phyloP scores from a whole-genome alignment of 169 alveolate species.

The Sarcocystis neurona region DNA sequence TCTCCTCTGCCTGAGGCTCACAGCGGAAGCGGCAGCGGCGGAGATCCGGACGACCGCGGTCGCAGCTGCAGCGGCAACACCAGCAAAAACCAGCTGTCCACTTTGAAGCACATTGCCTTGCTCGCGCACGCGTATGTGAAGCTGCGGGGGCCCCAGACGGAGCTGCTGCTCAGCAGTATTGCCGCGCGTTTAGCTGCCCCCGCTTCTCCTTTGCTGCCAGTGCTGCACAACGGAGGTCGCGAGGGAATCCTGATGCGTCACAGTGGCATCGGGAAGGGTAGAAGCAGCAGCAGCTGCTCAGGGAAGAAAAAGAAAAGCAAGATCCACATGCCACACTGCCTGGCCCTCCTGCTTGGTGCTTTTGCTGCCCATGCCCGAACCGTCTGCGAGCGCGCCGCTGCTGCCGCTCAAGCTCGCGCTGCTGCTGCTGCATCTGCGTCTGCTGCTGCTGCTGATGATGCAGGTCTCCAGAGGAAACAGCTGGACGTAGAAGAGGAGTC shows the following conservation, averaged over 20 bases:
- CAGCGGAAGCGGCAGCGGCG: too few species aligned
- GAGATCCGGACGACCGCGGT: too few species aligned
- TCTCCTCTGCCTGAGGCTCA: not conserved
- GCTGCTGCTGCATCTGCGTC: too few species aligned
- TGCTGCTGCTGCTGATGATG: too few species aligned
- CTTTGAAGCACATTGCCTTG: slow-evolving; percentile 5
- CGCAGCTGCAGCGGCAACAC: too few species aligned
- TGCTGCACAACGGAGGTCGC: not conserved
- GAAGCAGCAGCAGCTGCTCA: too few species aligned
- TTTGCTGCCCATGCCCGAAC: not conserved
- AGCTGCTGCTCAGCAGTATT: not conserved
- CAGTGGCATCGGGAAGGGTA: not conserved
- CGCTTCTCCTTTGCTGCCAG: not conserved
- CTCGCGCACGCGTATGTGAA: not conserved
- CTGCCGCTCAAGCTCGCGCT: too few species aligned
- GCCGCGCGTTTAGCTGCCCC: not conserved
- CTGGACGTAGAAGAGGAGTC: too few species aligned
- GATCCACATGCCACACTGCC: not conserved
- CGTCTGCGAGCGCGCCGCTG: not conserved
- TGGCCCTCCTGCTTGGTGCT: not conserved
- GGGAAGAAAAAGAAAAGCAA: not conserved
- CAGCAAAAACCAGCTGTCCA: too few species aligned
- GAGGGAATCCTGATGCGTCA: not conserved
- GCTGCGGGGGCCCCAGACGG: not conserved
- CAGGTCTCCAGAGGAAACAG: too few species aligned